phyloP scores from a whole-genome alignment of 164 flowering plant genomes.

The Sextonia rubra region DNA sequence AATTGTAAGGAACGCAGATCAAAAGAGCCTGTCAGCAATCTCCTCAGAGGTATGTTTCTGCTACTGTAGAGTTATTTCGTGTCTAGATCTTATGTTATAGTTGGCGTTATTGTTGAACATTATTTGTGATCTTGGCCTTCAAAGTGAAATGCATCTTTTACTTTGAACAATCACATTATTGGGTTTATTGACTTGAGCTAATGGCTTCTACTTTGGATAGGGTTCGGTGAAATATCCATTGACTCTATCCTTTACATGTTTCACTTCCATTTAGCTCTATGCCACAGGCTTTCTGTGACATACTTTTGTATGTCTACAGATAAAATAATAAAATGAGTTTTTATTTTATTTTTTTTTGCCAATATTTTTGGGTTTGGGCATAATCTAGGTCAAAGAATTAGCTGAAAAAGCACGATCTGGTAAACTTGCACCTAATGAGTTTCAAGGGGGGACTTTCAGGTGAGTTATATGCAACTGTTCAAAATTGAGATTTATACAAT shows the following conservation, averaged over 20 bases:
- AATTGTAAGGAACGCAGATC: slow-evolving; percentile 89
- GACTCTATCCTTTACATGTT: not conserved
- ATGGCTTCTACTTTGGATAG: not conserved
- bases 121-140: not conserved
- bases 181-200: not conserved
- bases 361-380: not conserved
- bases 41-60: slow-evolving; percentile 63
- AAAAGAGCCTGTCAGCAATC: slow-evolving; percentile 78
- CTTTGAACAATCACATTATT: not conserved
- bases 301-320: not conserved
- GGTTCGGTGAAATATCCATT: not conserved
- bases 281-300: not conserved
- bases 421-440: slow-evolving; percentile 80
- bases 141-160: not conserved
- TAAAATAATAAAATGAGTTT: not conserved
- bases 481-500: too few species aligned
- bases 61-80: not conserved
- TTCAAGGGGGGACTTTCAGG: slow-evolving; percentile 99
- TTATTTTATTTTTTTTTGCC: not conserved
- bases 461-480: slow-evolving; percentile 12
- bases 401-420: slow-evolving; percentile 92
- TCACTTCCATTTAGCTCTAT: not conserved
- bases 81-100: not conserved
- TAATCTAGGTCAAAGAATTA: slow-evolving; percentile 78
- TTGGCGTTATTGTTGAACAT: not conserved